A percentile compares a stretch with the other conserved stretches of the same genome.
Evolutionary conservation across 495 filamentous ascomycete species (phyloP).

Genomic region (Penicillium herquei): DNA sequence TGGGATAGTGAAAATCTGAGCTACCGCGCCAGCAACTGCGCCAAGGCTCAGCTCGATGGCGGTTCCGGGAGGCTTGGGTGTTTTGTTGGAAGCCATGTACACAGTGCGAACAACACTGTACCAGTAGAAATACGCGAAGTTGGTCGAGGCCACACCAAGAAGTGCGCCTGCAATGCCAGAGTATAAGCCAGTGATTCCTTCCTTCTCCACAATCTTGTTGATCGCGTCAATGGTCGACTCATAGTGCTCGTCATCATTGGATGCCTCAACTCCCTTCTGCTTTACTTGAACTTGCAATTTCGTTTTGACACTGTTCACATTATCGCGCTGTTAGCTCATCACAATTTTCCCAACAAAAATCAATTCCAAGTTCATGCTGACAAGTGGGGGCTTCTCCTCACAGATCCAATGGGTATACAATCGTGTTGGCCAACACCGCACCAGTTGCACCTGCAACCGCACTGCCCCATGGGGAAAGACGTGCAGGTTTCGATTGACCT

Average conservation of each 20-base stretch:
- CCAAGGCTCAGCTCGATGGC: constrained; percentile 83
- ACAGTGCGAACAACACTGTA: constrained; percentile 84
- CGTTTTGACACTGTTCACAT: constrained; percentile 76
- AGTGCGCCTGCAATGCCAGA: constrained; percentile 83
- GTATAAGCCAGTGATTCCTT: constrained; percentile 82
- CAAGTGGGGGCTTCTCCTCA: constrained; percentile 32
- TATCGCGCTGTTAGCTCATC: neutral
- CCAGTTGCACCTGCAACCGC: constrained; percentile 92
- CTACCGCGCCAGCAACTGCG: constrained; percentile 83
- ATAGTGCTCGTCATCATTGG: constrained; percentile 66
- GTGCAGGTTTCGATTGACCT: constrained; percentile 72
- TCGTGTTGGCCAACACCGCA: constrained; percentile 89
- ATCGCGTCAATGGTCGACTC: constrained; percentile 84
- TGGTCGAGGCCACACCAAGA: constrained; percentile 91
- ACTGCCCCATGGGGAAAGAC: constrained; percentile 88
- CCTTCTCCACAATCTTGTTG: constrained; percentile 76
- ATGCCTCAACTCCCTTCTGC: constrained; percentile 33
- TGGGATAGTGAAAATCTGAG: constrained; percentile 94
- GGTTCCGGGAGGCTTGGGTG: constrained; percentile 70
- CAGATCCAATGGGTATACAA: constrained; percentile 98
- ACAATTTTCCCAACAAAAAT: no score
- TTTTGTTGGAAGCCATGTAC: constrained; percentile 67
- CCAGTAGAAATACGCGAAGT: constrained; percentile 99
- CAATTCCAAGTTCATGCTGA: neutral
- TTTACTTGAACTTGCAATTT: constrained; percentile 96